Evolutionary conservation across 371 early-diverging fungal genomes (phyloP).

Genomic region (Lichtheimia hyalospora): DNA sequence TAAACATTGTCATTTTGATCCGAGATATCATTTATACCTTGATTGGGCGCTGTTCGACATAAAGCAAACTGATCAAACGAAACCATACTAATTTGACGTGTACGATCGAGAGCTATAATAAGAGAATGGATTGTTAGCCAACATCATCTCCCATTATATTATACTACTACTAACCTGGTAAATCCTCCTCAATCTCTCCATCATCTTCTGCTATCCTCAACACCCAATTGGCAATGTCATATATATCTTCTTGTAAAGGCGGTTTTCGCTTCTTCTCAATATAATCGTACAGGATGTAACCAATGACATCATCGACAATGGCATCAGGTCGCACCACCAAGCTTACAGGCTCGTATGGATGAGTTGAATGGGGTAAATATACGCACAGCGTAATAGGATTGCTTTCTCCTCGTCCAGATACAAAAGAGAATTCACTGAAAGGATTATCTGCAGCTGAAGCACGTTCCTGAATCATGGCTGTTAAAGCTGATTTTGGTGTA

Average conservation of each 20-base stretch:
- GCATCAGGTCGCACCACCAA: conserved; percentile 82
- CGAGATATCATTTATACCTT: conserved; percentile 39
- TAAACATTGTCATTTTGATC: neutral
- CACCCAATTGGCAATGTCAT: conserved; percentile 79
- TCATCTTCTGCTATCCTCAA: conserved; percentile 93
- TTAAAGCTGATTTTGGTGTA: conserved; percentile 52
- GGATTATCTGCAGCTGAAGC: conserved; percentile 69
- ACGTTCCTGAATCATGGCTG: conserved; percentile 63
- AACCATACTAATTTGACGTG: conserved; percentile 81
- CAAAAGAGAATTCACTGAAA: conserved; percentile 68
- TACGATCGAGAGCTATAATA: conserved; percentile 78
- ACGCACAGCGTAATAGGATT: conserved; percentile 65
- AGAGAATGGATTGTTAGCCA: neutral
- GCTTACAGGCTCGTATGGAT: conserved; percentile 58
- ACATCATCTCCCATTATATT: neutral
- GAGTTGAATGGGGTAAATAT: conserved; percentile 56
- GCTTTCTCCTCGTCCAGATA: conserved; percentile 62
- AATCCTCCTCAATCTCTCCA: conserved; percentile 93
- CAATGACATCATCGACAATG: conserved; percentile 76
- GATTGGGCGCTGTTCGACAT: conserved; percentile 75
- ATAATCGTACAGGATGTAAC: conserved; percentile 27
- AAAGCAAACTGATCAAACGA: conserved; percentile 91
- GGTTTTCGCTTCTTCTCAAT: conserved; percentile 53
- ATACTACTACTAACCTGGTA: conserved; percentile 70
- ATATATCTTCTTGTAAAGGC: conserved; percentile 58